Evolutionary conservation across 75 land plant species (phyloP), one percentile per base, ranked within the genome.

Genomic region (Azolla pinnata): DNA sequence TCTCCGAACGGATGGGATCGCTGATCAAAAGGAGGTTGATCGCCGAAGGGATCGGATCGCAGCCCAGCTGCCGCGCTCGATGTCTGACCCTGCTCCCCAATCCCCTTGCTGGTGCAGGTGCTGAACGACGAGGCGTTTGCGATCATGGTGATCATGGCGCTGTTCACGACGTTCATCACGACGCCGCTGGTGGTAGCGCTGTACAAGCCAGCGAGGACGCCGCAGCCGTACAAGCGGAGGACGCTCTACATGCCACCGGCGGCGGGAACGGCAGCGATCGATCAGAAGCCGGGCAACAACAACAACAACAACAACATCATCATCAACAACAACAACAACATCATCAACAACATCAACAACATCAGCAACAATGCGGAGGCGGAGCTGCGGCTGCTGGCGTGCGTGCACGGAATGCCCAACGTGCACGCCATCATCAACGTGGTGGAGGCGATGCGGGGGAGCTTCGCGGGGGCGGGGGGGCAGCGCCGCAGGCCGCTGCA

Each of bases 161-260:
- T 89, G 21, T 79, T 89, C 68, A 89, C 96, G 9, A 89, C 96
- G 2, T 89, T 85, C 75, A 78, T 89, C 32, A 85, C 96, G 7
- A 89, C 96, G 0, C 96, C 96, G n/a, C 5, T 76, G 1, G 96
- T 89, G 2, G 71, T 67, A 69, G 70, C 76, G 0, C 63, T 85
- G 0, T 83, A 89, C 67, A 82, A 85, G 66, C 96, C 96, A 12
- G 96, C 96, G 19, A 70, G 77, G 20, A 35, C 57, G 31, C 42
- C 29, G n/a, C 58, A 40, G 8, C 78, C 78, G 8, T 85, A 89
- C 73, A 76, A 67, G 63, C 74, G 76, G 56, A 38, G 86, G 33
- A 85, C 20, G 38, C 65, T 63, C 14, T 33, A 33, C 8, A 32
- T 57, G 2, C 23, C 59, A 3, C 2, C 24, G 4, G 54, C 24